Percentiles rank a stretch among this genome's conserved stretches.
Evolutionary conservation across 345 rosid species (phyloP).

Genomic region (Hypericum androsaemum): DNA sequence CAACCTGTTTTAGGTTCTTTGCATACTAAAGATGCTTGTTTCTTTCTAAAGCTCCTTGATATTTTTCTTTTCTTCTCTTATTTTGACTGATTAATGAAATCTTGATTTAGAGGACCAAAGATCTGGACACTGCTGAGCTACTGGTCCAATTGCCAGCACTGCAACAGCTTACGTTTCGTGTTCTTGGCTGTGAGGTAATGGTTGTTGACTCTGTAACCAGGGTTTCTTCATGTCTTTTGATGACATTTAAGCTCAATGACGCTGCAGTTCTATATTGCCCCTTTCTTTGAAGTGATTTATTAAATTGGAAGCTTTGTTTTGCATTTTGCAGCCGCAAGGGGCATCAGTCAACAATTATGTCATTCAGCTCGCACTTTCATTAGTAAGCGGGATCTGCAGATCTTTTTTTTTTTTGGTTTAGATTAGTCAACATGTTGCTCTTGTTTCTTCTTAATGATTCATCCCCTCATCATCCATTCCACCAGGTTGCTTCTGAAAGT

Average conservation of each 20-base stretch:
- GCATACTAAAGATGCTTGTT: too few species aligned
- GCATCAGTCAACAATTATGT: slow-evolving; percentile 75
- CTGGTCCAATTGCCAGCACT: slow-evolving; percentile 85
- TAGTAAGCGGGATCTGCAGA: slow-evolving; percentile 44
- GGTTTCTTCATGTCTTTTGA: slow-evolving; percentile 7
- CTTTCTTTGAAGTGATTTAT: background rate
- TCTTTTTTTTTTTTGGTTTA: slow-evolving; percentile 2
- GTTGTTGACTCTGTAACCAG: background rate
- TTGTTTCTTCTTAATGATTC: slow-evolving; percentile 1
- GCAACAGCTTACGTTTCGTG: slow-evolving; percentile 89
- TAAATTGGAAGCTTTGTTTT: slow-evolving; percentile 8
- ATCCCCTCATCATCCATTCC: slow-evolving; percentile 7
- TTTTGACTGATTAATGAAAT: background rate
- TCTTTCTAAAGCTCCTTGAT: background rate
- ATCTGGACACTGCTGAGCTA: slow-evolving; percentile 76
- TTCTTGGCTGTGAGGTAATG: slow-evolving; percentile 82
- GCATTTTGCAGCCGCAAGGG: slow-evolving; percentile 70
- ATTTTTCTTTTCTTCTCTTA: background rate
- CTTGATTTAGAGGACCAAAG: slow-evolving; percentile 67
- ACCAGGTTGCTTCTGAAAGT: slow-evolving; percentile 87
- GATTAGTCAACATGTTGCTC: slow-evolving; percentile 1
- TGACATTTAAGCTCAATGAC: too few species aligned
- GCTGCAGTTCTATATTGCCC: background rate
- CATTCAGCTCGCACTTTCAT: slow-evolving; percentile 73
- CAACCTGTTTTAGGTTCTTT: too few species aligned